Evolutionary conservation across 129 eudicot genomes (phyloP).

Genomic region (Arctium lappa): DNA sequence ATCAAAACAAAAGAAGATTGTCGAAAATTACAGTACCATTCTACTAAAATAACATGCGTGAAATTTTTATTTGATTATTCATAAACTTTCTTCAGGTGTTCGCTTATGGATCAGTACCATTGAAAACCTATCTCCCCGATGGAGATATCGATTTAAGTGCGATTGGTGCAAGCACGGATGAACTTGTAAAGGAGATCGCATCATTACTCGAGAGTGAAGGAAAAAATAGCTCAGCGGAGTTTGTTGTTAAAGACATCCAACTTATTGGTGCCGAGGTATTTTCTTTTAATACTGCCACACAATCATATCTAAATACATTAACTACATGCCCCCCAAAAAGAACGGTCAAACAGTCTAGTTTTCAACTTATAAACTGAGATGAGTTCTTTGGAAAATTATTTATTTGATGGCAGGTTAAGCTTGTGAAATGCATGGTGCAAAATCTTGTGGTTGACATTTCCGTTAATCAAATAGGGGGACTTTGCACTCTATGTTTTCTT

Average conservation of each 20-base stretch:
- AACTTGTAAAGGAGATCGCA: constrained; percentile 55
- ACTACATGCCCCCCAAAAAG: neutral
- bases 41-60: neutral
- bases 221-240: constrained; percentile 42
- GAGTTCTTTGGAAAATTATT: neutral
- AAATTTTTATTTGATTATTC: neutral
- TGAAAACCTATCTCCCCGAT: constrained; percentile 96
- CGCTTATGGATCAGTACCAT: constrained; percentile 92
- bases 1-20: neutral
- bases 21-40: neutral
- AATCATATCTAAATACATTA: neutral
- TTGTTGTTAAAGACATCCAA: constrained; percentile 78
- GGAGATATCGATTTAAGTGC: constrained; percentile 95
- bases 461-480: constrained; percentile 86
- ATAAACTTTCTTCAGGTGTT: constrained; percentile 51
- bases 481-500: constrained; percentile 88
- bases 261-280: constrained; percentile 86
- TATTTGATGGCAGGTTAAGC: constrained; percentile 70
- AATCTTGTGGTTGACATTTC: constrained; percentile 89
- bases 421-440: constrained; percentile 89
- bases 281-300: neutral
- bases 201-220: constrained; percentile 69
- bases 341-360: neutral
- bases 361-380: neutral
- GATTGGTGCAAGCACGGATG: constrained; percentile 56